Percentiles rank a stretch among this genome's conserved stretches.
Evolutionary conservation across 2,329 filamentous ascomycete species (phyloP).

Genomic region (Phialophora macrospora): DNA sequence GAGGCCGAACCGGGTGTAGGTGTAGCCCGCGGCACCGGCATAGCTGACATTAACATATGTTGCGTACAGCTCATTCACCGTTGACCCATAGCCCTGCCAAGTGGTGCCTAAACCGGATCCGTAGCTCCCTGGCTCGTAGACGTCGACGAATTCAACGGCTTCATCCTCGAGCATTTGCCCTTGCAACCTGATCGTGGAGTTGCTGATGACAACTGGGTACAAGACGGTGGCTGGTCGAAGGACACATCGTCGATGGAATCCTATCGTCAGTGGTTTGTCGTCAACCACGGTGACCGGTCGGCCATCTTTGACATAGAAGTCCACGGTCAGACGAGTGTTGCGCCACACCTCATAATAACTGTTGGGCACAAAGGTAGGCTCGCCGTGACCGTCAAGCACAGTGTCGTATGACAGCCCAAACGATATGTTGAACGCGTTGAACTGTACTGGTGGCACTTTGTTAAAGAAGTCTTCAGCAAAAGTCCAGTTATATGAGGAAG

Average conservation of each 20-base stretch:
- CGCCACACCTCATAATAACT: not conserved
- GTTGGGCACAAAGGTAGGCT: not conserved
- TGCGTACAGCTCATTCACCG: not conserved
- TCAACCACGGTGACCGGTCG: not conserved
- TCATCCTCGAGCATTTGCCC: constrained; percentile 6
- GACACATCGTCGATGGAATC: constrained; percentile 3
- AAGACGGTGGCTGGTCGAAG: constrained; percentile 2
- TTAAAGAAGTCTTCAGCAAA: not conserved
- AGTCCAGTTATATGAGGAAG: not conserved
- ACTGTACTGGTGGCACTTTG: not conserved
- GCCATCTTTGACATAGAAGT: constrained; percentile 1
- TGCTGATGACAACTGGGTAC: constrained; percentile 4
- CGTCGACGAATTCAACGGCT: not conserved
- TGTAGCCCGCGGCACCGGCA: constrained; percentile 2
- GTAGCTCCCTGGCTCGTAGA: not conserved
- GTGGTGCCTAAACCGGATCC: not conserved
- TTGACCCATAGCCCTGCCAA: constrained; percentile 2
- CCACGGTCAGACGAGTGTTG: constrained; percentile 2
- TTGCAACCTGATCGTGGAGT: constrained; percentile 7
- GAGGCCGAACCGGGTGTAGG: not conserved
- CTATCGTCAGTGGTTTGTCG: not conserved
- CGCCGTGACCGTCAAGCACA: not conserved
- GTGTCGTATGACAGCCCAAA: not conserved
- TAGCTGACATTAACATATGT: not conserved
- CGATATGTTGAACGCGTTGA: constrained; percentile 3